Percentiles rank a stretch among this genome's conserved stretches.
Evolutionary conservation across 2,329 filamentous ascomycete genomes (phyloP).

Genomic region (Pestalotiopsis sp.): DNA sequence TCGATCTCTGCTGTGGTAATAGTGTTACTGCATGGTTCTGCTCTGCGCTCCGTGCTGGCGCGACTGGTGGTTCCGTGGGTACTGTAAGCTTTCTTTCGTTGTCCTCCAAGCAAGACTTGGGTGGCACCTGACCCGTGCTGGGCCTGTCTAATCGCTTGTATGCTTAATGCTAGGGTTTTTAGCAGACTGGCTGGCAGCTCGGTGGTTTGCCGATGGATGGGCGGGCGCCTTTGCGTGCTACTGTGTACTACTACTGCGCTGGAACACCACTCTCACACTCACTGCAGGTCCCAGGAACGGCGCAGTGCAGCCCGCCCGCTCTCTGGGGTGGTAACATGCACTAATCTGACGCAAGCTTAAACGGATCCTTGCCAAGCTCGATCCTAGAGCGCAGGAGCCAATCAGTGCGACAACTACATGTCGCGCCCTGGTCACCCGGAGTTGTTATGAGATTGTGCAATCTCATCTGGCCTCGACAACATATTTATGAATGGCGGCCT

Average conservation of each 20-base stretch:
- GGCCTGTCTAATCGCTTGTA: neutral
- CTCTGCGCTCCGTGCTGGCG: neutral
- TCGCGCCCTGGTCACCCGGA: neutral
- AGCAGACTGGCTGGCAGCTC: neutral
- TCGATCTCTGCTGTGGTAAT: neutral
- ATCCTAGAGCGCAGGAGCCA: neutral
- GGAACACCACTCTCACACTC: neutral
- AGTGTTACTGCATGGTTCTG: neutral
- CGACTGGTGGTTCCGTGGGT: neutral
- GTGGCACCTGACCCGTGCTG: neutral
- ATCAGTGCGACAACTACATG: neutral
- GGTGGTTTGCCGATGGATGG: neutral
- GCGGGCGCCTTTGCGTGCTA: neutral
- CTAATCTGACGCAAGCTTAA: slow-evolving; percentile 13
- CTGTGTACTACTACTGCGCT: neutral
- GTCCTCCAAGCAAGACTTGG: neutral
- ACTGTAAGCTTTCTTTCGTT: too few species aligned
- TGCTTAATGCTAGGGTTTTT: neutral
- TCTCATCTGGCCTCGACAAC: slow-evolving; percentile 6
- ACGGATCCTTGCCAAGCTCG: slow-evolving; percentile 12
- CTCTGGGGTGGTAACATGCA: neutral
- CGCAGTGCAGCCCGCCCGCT: neutral
- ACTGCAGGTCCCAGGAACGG: slow-evolving; percentile 3
- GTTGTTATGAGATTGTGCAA: slow-evolving; percentile 8
- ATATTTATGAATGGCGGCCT: slow-evolving; percentile 9